Evolutionary conservation across 2,329 filamentous ascomycete genomes (phyloP).

Genomic region (Fusarium coicis): DNA sequence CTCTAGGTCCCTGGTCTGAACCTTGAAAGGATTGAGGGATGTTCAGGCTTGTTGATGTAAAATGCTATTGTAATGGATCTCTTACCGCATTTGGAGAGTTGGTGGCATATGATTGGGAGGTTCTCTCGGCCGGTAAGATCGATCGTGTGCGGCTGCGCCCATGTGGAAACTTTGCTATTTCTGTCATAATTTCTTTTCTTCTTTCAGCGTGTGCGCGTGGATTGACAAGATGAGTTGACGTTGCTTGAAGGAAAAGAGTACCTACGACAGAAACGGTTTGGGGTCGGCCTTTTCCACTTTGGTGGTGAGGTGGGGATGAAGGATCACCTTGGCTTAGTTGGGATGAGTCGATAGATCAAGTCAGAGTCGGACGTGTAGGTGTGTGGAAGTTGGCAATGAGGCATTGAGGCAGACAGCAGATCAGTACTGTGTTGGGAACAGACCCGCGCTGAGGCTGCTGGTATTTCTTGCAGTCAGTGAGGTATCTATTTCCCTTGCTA

Average conservation of each 20-base stretch:
- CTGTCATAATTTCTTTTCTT: constrained; percentile 26
- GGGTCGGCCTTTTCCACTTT: constrained; percentile 36
- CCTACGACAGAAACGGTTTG: constrained; percentile 32
- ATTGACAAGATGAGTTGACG: constrained; percentile 17
- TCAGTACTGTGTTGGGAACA: background rate
- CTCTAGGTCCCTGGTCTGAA: background rate
- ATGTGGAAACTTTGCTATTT: constrained; percentile 51
- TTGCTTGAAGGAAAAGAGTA: constrained; percentile 7
- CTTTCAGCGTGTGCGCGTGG: background rate
- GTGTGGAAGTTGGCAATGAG: background rate
- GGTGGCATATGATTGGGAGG: constrained; percentile 33
- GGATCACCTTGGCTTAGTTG: constrained; percentile 9
- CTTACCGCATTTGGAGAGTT: constrained; percentile 32
- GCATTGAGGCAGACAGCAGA: background rate
- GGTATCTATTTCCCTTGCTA: background rate
- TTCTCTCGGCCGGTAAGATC: background rate
- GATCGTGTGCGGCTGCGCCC: background rate
- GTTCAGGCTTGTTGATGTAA: background rate
- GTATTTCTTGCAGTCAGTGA: background rate
- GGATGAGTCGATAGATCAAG: background rate
- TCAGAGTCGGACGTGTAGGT: background rate
- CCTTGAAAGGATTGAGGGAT: constrained; percentile 27
- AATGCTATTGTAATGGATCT: constrained; percentile 4
- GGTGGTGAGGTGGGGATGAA: constrained; percentile 33
- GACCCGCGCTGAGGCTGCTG: background rate